Evolutionary conservation across 352 stramenopile genomes (phyloP), one percentile per base, ranked within the genome.

Genomic region (Phytopythium chamaehyphon): DNA sequence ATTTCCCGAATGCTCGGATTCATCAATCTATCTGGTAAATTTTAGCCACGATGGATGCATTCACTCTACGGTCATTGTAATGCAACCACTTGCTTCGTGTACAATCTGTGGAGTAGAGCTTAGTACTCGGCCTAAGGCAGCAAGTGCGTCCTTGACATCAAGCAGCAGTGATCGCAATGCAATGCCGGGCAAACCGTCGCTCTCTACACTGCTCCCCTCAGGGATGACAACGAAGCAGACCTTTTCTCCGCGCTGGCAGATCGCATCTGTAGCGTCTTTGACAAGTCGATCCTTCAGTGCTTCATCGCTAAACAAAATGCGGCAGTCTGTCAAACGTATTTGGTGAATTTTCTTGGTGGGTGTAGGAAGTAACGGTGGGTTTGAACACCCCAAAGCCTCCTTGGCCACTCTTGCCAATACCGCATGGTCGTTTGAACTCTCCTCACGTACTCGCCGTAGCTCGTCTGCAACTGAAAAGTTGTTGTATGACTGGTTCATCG

Each of bases 241-340:
- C 2, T 54, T 40, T 15, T 56, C 31, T 8, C 54, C 54, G 6
- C 40, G 53, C 14, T 28, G 71, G 7, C 14, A 66, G 51, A 61
- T 55, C 10, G 39, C 47, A 28, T 50, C 58, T 4, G 54, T 24
- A 4, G 63, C 71, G 11, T 83, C 57, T 0, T 15, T 61, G 3
- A 83, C 72, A 22, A 85, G 50, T 21, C 50, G 28, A 5, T 83
- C 73, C 6, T 72, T 69, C 26, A 66, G 83, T 0, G 44, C 11
- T 40, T 88, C 76, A 40, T 86, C 76, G 37, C 69, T 66, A 19
- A 88, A 83, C 14, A 88, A 58, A 6, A 62, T 63, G 18, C 56
- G 64, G 35, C 62, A 74, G 54, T 71, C 51, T 14, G 51, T 47
- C 16, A 88, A 55, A 0, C 52, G 58, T 21, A 88, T 66, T n/a